Evolutionary conservation across 768 basidiomycete genomes (phyloP).

Genomic region (Boletellus ananas): DNA sequence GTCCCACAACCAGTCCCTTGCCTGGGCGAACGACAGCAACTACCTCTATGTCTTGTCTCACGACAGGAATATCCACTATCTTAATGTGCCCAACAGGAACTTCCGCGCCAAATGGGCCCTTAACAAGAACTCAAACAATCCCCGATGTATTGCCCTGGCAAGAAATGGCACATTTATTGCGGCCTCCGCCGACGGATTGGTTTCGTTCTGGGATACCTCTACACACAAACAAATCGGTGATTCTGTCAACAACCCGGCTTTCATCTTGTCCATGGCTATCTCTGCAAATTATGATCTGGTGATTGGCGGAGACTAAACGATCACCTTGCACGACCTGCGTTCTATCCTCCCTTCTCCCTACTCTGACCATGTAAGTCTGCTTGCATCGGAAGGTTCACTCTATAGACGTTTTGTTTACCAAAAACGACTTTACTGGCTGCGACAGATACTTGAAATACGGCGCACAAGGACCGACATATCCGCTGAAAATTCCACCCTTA

Average conservation of each 20-base stretch:
- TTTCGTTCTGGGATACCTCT: slow-evolving; percentile 8
- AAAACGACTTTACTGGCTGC: neutral
- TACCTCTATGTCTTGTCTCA: neutral
- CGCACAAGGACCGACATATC: neutral
- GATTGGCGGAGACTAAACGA: neutral
- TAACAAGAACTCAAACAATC: neutral
- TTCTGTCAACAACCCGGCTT: neutral
- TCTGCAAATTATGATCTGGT: neutral
- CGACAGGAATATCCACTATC: neutral
- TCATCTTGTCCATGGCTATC: neutral
- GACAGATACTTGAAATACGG: neutral
- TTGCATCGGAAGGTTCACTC: too few relatives aligned
- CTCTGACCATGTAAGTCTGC: slow-evolving; percentile 1
- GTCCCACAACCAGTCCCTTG: neutral
- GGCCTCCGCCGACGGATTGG: neutral
- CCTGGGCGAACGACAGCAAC: neutral
- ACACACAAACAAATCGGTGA: slow-evolving; percentile 3
- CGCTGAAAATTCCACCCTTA: neutral
- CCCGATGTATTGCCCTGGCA: neutral
- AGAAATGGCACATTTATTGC: slow-evolving; percentile 1
- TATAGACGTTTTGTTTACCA: too few relatives aligned
- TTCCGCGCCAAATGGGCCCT: neutral
- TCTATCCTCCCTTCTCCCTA: neutral
- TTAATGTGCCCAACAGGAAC: too few relatives aligned
- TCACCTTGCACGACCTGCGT: neutral